Conservation (phyloP, 2,329 filamentous ascomycete genomes). For the Rhinocladiella mackenziei region DNA sequence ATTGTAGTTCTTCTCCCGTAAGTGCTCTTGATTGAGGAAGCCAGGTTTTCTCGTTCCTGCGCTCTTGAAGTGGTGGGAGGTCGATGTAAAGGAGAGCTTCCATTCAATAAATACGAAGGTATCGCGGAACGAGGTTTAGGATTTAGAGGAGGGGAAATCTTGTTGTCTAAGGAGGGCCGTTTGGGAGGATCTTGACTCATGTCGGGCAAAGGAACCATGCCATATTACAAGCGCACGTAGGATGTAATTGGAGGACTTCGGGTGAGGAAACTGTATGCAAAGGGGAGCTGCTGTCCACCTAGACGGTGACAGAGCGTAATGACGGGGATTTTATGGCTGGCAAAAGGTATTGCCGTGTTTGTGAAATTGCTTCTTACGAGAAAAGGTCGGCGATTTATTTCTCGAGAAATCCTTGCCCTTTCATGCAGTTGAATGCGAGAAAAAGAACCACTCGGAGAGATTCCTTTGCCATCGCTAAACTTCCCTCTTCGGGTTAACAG, state of each 20-base stretch:
- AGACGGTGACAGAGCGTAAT: background rate
- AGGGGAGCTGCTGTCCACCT: background rate
- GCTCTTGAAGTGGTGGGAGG: conserved; percentile 41
- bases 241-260: too few relatives aligned
- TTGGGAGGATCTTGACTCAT: conserved; percentile 22
- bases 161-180: conserved; percentile 10
- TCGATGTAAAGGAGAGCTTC: conserved; percentile 49
- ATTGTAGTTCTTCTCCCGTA: conserved; percentile 49
- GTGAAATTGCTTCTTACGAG: too few relatives aligned
- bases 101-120: conserved; percentile 56
- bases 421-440: too few relatives aligned
- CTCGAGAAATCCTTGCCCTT: too few relatives aligned
- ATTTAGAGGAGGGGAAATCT: conserved; percentile 14
- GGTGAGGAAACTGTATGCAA: too few relatives aligned
- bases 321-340: background rate
- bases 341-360: conserved; percentile 7
- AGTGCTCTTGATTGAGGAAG: conserved; percentile 56
- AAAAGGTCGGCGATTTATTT: too few relatives aligned
- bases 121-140: conserved; percentile 51
- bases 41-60: conserved; percentile 55
- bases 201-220: conserved; percentile 4
- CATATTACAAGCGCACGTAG: too few relatives aligned
- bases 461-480: too few relatives aligned
- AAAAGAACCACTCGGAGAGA: too few relatives aligned
- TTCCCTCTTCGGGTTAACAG: too few relatives aligned